phyloP scores from a whole-genome alignment of 75 land plant species.

The Sequoiadendron giganteum region DNA sequence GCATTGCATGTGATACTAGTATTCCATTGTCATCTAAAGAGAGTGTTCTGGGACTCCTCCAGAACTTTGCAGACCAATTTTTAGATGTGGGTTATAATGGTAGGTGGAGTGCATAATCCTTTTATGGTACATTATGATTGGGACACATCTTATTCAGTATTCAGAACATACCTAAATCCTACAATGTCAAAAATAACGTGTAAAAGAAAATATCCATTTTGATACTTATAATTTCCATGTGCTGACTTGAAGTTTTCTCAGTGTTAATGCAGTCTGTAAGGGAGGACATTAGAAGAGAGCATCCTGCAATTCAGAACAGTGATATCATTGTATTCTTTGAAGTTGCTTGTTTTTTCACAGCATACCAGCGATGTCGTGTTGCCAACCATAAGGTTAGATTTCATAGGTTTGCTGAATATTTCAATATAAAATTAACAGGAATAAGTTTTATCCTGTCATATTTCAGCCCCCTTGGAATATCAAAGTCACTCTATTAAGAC shows the following conservation, averaged over 20 bases:
- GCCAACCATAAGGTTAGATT: constrained; percentile 36
- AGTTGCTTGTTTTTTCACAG: constrained; percentile 74
- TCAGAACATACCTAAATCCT: not conserved
- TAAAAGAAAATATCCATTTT: not conserved
- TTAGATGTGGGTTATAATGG: constrained; percentile 80
- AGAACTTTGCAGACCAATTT: constrained; percentile 68
- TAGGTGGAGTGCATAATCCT: constrained; percentile 17
- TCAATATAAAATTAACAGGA: not conserved
- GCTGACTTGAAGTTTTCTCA: constrained; percentile 19
- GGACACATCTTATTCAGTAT: not conserved
- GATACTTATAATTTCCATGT: not conserved
- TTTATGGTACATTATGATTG: not conserved
- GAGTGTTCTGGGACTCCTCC: constrained; percentile 48
- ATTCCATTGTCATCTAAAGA: constrained; percentile 34
- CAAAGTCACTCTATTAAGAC: not conserved
- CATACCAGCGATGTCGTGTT: constrained; percentile 67
- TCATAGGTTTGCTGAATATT: not conserved
- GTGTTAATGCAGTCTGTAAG: constrained; percentile 89
- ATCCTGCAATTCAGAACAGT: constrained; percentile 52
- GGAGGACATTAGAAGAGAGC: constrained; percentile 81
- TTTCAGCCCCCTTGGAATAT: not conserved
- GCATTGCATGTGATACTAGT: constrained; percentile 55
- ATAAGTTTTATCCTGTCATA: not conserved
- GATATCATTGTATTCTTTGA: constrained; percentile 72
- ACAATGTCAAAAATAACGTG: not conserved